Conservation (phyloP, 495 filamentous ascomycete species). For the Penicillium alfredii region DNA sequence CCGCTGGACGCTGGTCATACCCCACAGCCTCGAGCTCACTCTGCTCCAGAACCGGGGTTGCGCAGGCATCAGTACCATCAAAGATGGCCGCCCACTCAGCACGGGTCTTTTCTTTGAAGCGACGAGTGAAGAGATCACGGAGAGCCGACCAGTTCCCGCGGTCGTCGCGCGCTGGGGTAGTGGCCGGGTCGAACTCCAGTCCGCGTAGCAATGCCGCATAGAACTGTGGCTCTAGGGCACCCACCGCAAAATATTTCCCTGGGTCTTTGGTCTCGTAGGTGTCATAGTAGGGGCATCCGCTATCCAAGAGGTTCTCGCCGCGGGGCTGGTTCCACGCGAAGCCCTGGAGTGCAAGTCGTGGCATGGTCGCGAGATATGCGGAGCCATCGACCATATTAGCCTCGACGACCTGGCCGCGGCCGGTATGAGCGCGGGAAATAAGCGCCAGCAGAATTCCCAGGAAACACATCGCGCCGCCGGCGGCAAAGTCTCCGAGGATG, state of each 20-base stretch:
- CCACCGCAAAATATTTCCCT: conserved; percentile 80
- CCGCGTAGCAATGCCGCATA: conserved; percentile 61
- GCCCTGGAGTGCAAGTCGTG: conserved; percentile 55
- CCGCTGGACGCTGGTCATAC: conserved; percentile 70
- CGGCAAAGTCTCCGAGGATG: conserved; percentile 84
- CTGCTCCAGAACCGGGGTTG: conserved; percentile 75
- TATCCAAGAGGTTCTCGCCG: conserved; percentile 75
- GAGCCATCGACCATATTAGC: conserved; percentile 95
- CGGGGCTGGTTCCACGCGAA: conserved; percentile 55
- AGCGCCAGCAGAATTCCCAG: conserved; percentile 46
- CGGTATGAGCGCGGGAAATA: conserved; percentile 40
- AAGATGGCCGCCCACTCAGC: conserved; percentile 80
- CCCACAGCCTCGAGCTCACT: conserved; percentile 59
- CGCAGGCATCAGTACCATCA: conserved; percentile 86
- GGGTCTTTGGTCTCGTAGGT: conserved; percentile 78
- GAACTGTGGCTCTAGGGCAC: conserved; percentile 84
- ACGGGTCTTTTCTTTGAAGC: conserved; percentile 69
- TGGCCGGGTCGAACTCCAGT: conserved; percentile 47
- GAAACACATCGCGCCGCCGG: conserved; percentile 77
- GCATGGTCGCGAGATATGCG: conserved; percentile 69
- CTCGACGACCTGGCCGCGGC: conserved; percentile 81
- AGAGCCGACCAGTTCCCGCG: conserved; percentile 59
- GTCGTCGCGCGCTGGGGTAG: conserved; percentile 52
- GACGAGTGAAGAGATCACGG: conserved; percentile 49
- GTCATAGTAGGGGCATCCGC: conserved; percentile 81